Conservation (phyloP, 2,329 filamentous ascomycete genomes). For the Shiraia sp. region DNA sequence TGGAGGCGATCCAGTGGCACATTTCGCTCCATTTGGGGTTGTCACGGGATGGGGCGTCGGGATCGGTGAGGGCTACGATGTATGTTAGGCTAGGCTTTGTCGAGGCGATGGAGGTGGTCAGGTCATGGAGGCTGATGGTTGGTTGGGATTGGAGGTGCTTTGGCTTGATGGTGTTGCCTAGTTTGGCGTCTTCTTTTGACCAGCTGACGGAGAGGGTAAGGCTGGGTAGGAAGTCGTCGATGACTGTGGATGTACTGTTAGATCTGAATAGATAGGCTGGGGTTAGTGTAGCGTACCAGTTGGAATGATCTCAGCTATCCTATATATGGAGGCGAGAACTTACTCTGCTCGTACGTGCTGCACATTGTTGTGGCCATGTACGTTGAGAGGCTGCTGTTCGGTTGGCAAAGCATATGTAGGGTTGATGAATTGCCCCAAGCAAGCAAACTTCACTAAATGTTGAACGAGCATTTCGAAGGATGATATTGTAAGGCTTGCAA, state of each 20-base stretch:
- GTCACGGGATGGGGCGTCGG: conserved; percentile 59
- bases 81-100: conserved; percentile 44
- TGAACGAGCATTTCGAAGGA: conserved; percentile 19
- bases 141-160: conserved; percentile 49
- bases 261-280: neutral
- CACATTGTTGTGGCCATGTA: conserved; percentile 17
- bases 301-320: conserved; percentile 46
- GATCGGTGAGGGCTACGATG: conserved; percentile 59
- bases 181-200: conserved; percentile 43
- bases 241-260: conserved; percentile 48
- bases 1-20: conserved; percentile 59
- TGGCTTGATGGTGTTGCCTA: conserved; percentile 60
- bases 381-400: conserved; percentile 32
- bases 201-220: conserved; percentile 56
- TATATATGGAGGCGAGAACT: conserved; percentile 30
- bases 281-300: conserved; percentile 29
- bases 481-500: neutral
- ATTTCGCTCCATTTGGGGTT: conserved; percentile 61
- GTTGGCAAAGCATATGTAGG: conserved; percentile 25
- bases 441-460: conserved; percentile 10
- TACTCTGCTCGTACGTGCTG: conserved; percentile 35
- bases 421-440: conserved; percentile 20
- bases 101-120: conserved; percentile 20
- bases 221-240: conserved; percentile 62
- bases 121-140: conserved; percentile 44